Evolutionary conservation across 805 yeast species (phyloP).

Genomic region (Pichia occidentalis): DNA sequence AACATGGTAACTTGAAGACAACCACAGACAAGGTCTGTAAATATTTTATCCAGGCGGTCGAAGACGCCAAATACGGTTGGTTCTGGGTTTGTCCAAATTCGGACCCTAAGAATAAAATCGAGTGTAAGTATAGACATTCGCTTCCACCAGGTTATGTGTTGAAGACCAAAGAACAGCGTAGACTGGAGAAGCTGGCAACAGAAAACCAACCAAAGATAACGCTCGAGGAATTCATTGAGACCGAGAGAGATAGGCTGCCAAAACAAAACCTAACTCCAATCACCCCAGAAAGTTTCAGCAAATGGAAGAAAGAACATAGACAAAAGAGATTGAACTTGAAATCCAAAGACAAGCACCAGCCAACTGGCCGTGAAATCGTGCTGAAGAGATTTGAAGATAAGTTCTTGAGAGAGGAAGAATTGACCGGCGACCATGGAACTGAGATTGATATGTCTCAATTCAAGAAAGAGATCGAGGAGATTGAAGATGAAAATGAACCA

Average conservation of each 20-base stretch:
- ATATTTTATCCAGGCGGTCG: slow-evolving; percentile 92
- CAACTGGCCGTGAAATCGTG: slow-evolving; percentile 66
- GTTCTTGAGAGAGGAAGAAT: slow-evolving; percentile 47
- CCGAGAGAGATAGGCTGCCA: slow-evolving; percentile 83
- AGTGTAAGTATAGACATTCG: slow-evolving; percentile 91
- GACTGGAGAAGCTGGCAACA: slow-evolving; percentile 76
- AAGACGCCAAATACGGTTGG: slow-evolving; percentile 97
- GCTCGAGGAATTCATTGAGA: slow-evolving; percentile 90
- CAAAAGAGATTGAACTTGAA: slow-evolving; percentile 43
- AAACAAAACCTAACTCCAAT: slow-evolving; percentile 75
- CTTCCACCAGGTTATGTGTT: slow-evolving; percentile 94
- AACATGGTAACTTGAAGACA: slow-evolving; percentile 90
- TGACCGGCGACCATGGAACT: slow-evolving; percentile 39
- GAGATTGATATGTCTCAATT: slow-evolving; percentile 54
- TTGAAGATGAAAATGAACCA: slow-evolving; percentile 39
- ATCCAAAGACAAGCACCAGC: slow-evolving; percentile 21
- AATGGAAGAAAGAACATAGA: slow-evolving; percentile 74
- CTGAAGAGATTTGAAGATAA: slow-evolving; percentile 53
- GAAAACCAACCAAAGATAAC: slow-evolving; percentile 87
- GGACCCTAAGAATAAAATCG: slow-evolving; percentile 47
- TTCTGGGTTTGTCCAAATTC: slow-evolving; percentile 97
- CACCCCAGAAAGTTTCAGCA: slow-evolving; percentile 67
- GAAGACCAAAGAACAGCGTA: slow-evolving; percentile 94
- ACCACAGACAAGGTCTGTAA: slow-evolving; percentile 96
- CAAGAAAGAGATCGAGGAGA: slow-evolving; percentile 51